A percentile compares a stretch with the other conserved stretches of the same genome.
These are phyloP conservation scores for Boehmeria nivea DNA, from an alignment of 306 rosid genomes.

Conservation along the genomic window DNA sequence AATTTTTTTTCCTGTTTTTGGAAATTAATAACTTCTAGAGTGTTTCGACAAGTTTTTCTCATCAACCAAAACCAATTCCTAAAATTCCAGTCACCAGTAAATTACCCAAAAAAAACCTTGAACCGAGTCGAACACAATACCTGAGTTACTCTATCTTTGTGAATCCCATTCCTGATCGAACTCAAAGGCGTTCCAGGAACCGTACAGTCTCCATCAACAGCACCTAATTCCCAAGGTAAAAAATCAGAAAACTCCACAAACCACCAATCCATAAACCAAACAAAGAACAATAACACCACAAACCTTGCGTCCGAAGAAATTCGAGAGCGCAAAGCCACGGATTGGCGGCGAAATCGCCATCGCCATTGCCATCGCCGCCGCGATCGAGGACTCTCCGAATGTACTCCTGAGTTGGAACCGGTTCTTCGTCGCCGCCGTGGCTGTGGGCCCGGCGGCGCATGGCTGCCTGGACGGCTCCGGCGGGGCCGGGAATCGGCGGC, in stretches of 20 bases:
- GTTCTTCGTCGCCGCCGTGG: constrained; percentile 16
- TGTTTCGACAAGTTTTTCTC: not conserved
- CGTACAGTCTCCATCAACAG: constrained; percentile 6
- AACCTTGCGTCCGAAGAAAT: constrained; percentile 33
- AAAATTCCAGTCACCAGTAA: no score
- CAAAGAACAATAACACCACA: not conserved
- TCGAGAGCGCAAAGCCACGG: constrained; percentile 60
- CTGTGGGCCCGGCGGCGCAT: constrained; percentile 43
- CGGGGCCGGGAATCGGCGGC: constrained; percentile 70
- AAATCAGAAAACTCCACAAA: not conserved
- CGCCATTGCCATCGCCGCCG: constrained; percentile 38
- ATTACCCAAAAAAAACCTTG: not conserved
- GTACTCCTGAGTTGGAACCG: constrained; percentile 64
- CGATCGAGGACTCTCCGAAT: constrained; percentile 41
- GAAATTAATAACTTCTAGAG: not conserved
- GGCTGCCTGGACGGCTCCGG: constrained; percentile 67
- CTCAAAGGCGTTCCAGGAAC: constrained; percentile 31
- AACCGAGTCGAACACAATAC: constrained; percentile 20
- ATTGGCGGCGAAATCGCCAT: constrained; percentile 35
- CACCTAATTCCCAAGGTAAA: constrained; percentile 11
- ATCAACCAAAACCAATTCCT: no score
- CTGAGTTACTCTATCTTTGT: constrained; percentile 28
- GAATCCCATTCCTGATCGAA: constrained; percentile 41
- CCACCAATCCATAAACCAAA: not conserved
- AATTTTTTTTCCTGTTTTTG: not conserved